Evolutionary conservation across 108 stramenopile genomes (phyloP).

Genomic region (Discostella stelligeroides): DNA sequence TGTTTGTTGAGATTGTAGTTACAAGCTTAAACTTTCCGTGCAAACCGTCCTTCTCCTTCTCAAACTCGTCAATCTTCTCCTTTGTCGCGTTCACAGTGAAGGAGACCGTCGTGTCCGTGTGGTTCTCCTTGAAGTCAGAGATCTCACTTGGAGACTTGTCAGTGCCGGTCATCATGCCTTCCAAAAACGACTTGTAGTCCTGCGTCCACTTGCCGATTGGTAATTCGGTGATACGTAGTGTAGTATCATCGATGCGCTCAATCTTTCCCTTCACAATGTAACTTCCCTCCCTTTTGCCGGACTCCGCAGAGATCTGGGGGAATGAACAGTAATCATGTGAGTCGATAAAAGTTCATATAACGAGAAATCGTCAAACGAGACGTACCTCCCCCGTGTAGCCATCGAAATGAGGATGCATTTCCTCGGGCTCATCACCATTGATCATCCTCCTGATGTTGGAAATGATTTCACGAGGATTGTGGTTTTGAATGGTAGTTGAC

Average conservation of each 20-base stretch:
- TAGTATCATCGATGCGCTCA: conserved; percentile 80
- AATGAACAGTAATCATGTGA: too few species aligned
- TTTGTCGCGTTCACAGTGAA: conserved; percentile 88
- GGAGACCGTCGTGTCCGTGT: conserved; percentile 96
- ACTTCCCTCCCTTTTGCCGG: conserved; percentile 54
- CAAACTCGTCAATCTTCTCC: conserved; percentile 83
- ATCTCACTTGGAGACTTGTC: conserved; percentile 71
- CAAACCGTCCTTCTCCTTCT: conserved; percentile 82
- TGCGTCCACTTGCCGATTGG: conserved; percentile 98
- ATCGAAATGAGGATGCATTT: conserved; percentile 79
- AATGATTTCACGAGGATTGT: conserved; percentile 92
- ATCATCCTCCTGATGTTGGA: conserved; percentile 86
- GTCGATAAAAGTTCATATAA: not conserved
- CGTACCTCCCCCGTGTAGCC: conserved; percentile 90
- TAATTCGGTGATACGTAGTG: conserved; percentile 92
- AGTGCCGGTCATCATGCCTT: conserved; percentile 61
- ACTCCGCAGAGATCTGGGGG: conserved; percentile 54
- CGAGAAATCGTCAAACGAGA: conserved; percentile 12
- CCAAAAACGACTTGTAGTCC: conserved; percentile 93
- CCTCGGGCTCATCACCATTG: conserved; percentile 60
- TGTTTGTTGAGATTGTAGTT: conserved; percentile 79
- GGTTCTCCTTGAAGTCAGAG: conserved; percentile 96
- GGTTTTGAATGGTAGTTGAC: conserved; percentile 80
- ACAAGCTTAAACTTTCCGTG: conserved; percentile 95
- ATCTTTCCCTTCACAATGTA: conserved; percentile 76